Evolutionary conservation across 805 yeast species (phyloP).

Genomic region (Lipomyces yamanashiensis): DNA sequence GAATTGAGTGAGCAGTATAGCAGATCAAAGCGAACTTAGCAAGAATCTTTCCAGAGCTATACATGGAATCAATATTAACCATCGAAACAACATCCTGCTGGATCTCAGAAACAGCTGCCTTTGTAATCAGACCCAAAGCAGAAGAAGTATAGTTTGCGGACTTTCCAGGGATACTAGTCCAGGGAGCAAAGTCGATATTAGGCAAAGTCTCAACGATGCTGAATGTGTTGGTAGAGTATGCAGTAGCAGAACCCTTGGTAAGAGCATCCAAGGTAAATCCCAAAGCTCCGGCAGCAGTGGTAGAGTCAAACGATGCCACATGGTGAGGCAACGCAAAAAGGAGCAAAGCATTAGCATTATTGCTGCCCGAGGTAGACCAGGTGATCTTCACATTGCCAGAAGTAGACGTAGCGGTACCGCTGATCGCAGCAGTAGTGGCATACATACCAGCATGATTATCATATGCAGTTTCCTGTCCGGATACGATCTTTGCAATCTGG

Average conservation of each 20-base stretch:
- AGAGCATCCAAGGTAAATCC: constrained; percentile 52
- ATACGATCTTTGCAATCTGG: constrained; percentile 62
- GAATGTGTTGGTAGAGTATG: constrained; percentile 44
- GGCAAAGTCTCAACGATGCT: constrained; percentile 49
- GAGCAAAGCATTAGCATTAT: constrained; percentile 52
- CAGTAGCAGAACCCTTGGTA: constrained; percentile 51
- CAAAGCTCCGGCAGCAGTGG: constrained; percentile 43
- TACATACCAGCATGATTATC: constrained; percentile 69
- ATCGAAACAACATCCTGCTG: constrained; percentile 59
- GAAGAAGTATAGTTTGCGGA: constrained; percentile 48
- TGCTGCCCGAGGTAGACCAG: constrained; percentile 41
- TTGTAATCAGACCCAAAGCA: constrained; percentile 50
- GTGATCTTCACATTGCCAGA: constrained; percentile 22
- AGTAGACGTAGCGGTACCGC: constrained; percentile 44
- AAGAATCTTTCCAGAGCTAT: constrained; percentile 82
- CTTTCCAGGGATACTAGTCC: constrained; percentile 55
- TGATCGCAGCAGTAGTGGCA: constrained; percentile 54
- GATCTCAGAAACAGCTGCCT: constrained; percentile 59
- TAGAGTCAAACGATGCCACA: constrained; percentile 48
- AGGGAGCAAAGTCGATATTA: constrained; percentile 60
- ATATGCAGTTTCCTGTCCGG: constrained; percentile 47
- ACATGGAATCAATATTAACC: constrained; percentile 82
- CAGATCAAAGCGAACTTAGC: constrained; percentile 90
- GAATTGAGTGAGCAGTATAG: constrained; percentile 68
- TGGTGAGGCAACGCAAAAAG: constrained; percentile 76